Evolutionary conservation across 768 basidiomycete genomes (phyloP).

Genomic region (Suillus clintonianus): DNA sequence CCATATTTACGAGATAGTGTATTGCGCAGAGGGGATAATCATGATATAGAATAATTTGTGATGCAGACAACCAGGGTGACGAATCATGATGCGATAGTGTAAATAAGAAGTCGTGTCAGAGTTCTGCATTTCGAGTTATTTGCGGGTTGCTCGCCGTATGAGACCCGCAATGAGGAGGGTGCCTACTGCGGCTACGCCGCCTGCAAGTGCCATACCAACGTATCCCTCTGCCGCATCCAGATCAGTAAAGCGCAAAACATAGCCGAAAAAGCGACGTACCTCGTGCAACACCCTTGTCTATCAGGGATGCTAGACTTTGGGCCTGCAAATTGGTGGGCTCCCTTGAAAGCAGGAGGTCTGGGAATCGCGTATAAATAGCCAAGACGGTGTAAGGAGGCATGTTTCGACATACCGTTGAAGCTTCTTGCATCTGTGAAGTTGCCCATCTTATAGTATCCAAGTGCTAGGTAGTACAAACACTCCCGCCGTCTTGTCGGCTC

Average conservation of each 20-base stretch:
- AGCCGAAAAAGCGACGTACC: constrained; percentile 46
- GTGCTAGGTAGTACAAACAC: constrained; percentile 93
- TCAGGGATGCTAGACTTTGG: constrained; percentile 79
- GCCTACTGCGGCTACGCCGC: constrained; percentile 85
- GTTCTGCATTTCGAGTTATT: constrained; percentile 21
- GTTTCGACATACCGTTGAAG: constrained; percentile 76
- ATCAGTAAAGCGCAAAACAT: background rate
- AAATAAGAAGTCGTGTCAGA: constrained; percentile 20
- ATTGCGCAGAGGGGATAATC: constrained; percentile 11
- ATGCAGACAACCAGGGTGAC: constrained; percentile 12
- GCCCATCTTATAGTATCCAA: constrained; percentile 96
- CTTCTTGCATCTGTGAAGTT: constrained; percentile 91
- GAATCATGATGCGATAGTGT: constrained; percentile 12
- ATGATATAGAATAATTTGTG: constrained; percentile 29
- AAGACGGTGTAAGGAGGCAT: background rate
- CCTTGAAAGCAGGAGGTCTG: constrained; percentile 84
- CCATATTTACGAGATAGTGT: constrained; percentile 10
- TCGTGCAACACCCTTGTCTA: constrained; percentile 81
- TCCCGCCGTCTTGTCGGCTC: constrained; percentile 88
- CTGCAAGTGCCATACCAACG: constrained; percentile 95
- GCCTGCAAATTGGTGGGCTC: constrained; percentile 95
- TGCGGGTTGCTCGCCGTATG: constrained; percentile 79
- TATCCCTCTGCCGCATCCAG: constrained; percentile 75
- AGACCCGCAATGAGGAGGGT: constrained; percentile 72
- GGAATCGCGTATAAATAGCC: constrained; percentile 5